Percentiles rank a stretch among this genome's conserved stretches.
These are phyloP conservation scores for Boletus pseudo-olivaceus DNA, from an alignment of 768 basidiomycete species.

Conservation along the genomic window DNA sequence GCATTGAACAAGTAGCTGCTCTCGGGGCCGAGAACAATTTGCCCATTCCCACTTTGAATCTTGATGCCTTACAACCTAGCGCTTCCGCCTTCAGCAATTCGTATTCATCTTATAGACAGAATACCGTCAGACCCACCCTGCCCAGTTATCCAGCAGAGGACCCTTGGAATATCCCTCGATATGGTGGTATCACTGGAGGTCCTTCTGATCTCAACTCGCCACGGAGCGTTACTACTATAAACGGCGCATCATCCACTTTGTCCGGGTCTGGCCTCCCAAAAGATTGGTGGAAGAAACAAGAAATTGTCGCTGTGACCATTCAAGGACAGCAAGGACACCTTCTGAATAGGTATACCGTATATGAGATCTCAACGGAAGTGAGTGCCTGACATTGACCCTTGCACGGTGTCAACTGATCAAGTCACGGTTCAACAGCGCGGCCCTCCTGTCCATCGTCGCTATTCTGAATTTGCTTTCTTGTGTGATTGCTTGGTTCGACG, in stretches of 20 bases:
- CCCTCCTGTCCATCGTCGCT: conserved; percentile 74
- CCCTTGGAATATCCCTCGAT: conserved; percentile 54
- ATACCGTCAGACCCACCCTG: conserved; percentile 41
- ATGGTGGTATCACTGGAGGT: conserved; percentile 30
- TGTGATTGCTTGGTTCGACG: conserved; percentile 82
- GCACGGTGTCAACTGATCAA: conserved; percentile 7
- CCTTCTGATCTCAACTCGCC: conserved; percentile 25
- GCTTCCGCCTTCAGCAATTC: conserved; percentile 47
- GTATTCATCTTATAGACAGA: conserved; percentile 42
- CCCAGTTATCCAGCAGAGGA: conserved; percentile 63
- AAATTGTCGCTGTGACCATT: conserved; percentile 65
- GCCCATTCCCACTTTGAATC: conserved; percentile 69
- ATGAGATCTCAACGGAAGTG: conserved; percentile 76
- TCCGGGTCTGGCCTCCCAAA: conserved; percentile 68
- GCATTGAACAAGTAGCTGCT: conserved; percentile 77
- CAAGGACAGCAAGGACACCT: conserved; percentile 92
- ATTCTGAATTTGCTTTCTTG: conserved; percentile 90
- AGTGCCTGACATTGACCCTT: conserved; percentile 27
- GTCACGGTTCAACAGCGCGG: conserved; percentile 44
- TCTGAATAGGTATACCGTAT: conserved; percentile 81
- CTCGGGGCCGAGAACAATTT: conserved; percentile 75
- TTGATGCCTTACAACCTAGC: conserved; percentile 53
- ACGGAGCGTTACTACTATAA: conserved; percentile 28
- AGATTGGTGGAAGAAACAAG: conserved; percentile 88
- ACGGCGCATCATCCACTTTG: conserved; percentile 53